Conservation (phyloP, 169 alveolate genomes). For the Babesia ovis region DNA sequence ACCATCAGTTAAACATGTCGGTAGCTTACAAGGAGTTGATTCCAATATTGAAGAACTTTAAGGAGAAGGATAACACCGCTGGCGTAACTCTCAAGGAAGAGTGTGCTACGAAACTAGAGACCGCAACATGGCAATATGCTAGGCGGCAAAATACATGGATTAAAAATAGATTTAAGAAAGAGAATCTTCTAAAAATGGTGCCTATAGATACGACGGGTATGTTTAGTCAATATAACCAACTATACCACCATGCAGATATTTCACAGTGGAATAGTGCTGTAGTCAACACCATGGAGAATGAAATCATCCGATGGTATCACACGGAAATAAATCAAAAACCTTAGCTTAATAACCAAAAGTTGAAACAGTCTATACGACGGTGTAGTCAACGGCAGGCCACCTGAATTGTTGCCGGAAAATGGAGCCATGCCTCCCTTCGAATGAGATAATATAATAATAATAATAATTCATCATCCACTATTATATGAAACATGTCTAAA, state of each 20-base stretch:
- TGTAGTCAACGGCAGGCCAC: too few relatives aligned
- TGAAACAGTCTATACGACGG: too few relatives aligned
- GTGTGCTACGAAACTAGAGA: constrained; percentile 62
- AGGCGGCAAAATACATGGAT: constrained; percentile 78
- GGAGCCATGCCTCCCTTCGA: too few relatives aligned
- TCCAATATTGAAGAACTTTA: constrained; percentile 48
- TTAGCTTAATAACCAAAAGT: too few relatives aligned
- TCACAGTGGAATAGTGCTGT: constrained; percentile 1
- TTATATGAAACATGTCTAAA: too few relatives aligned
- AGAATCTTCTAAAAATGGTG: background rate
- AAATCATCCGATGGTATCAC: background rate
- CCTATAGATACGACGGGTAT: constrained; percentile 54
- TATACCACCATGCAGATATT: background rate
- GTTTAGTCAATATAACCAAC: background rate
- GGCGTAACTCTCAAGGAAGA: constrained; percentile 30
- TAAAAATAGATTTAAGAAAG: constrained; percentile 61
- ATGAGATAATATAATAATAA: too few relatives aligned
- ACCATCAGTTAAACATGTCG: constrained; percentile 4
- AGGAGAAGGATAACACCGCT: constrained; percentile 10
- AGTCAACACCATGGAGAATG: constrained; percentile 6
- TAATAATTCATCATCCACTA: too few relatives aligned
- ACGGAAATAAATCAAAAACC: background rate
- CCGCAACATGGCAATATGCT: constrained; percentile 73
- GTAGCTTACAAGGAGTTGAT: constrained; percentile 76
- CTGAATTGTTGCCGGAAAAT: too few relatives aligned